Evolutionary conservation across 164 flowering plant genomes (phyloP), one percentile per base, ranked within the genome.

Genomic region (Liriodendron chinense): DNA sequence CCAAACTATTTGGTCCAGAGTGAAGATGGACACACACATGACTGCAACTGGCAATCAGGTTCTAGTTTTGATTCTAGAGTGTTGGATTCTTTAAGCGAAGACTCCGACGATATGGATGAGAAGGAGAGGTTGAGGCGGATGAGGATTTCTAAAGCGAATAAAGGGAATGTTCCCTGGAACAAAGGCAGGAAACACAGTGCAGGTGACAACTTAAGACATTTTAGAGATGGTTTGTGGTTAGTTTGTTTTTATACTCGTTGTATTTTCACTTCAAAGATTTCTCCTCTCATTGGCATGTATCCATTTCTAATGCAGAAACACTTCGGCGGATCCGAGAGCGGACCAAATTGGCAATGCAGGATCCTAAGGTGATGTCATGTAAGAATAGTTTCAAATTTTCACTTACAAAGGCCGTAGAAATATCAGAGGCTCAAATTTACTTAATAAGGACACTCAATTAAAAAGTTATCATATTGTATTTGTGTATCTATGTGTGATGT

Each of bases 161-260:
- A 88, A 80, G 99, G 98, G 43, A 89, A 88, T 47, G 85, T 87
- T 1, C 94, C 99, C 21, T 96, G 99, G 99, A 96, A 96, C 88
- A 92, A 89, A 82, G 98, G 99, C 76, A 89, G 88, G 85, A 96
- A 92, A 82, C 99, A 96, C 77, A 94, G 93, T 83, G 80, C 91
- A 78, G 99, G 99, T 93, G 23, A 28, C 48, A 79, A 63, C 63
- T 69, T 34, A 63, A 63, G 68, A 63, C 21, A 47, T 20, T 16
- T 7, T 34, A 6, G 5, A 34, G 43, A 47, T 7, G 18, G 43
- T 34, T 26, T 9, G 13, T 47, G 18, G n/a, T 24, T 23, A 43
- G 4, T 47, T 47, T 34, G 28, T 47, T 47, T 21, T 47, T 23
- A 64, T 73, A 47, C 57, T 53, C 71, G 26, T 6, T 66, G 25